Percentiles rank a stretch among this genome's conserved stretches.
Conservation (phyloP, 345 rosid species). For the Nasturtium officinale region DNA sequence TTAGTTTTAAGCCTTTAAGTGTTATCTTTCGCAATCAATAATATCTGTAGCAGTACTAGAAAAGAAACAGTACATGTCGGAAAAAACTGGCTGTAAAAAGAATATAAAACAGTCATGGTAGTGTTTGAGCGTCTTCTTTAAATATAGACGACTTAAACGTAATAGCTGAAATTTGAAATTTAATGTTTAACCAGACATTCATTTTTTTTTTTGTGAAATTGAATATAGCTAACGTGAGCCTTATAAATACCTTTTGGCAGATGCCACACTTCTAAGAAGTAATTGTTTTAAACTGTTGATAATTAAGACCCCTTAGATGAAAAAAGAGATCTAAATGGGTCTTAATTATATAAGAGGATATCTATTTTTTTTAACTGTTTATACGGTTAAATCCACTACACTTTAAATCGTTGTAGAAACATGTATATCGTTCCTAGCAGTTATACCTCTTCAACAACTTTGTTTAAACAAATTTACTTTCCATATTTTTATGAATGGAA, state of each 20-base stretch:
- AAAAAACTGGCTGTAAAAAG: not conserved
- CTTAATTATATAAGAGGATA: not conserved
- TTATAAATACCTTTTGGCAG: not conserved
- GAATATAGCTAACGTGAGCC: not conserved
- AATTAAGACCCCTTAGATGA: no score
- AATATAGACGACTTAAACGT: not conserved
- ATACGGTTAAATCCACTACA: not conserved
- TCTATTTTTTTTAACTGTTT: not conserved
- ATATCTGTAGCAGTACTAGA: no score
- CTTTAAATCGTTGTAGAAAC: not conserved
- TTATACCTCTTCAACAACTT: not conserved
- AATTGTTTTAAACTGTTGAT: no score
- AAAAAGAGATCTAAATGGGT: no score
- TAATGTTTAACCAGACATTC: not conserved
- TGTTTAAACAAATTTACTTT: not conserved
- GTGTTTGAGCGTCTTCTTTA: not conserved
- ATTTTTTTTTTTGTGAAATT: no score
- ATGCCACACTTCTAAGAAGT: not conserved
- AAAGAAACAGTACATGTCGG: no score
- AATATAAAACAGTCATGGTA: no score
- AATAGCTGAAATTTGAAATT: not conserved
- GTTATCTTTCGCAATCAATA: not conserved
- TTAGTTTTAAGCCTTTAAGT: not conserved
- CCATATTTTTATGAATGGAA: not conserved
- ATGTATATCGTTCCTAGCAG: not conserved